Base-by-base conservation (phyloP, 208 protist species). In the Trypanosoma scelopori region DNA sequence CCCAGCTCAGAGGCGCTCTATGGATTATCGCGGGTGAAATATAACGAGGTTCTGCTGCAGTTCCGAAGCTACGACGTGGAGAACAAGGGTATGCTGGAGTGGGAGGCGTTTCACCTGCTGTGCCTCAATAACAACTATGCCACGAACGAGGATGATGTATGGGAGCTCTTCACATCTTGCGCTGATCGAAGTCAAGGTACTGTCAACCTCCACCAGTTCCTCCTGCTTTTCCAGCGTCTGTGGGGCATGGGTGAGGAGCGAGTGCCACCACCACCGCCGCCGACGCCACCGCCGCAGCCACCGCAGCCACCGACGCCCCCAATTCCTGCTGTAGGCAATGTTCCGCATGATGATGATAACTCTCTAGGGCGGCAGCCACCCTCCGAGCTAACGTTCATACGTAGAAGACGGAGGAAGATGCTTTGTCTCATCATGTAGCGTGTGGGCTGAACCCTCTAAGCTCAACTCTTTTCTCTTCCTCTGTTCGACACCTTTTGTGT, bases 1-100 rank as follows among this genome's bases (percentile, higher is more conserved):
- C 75, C 79, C 2, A 53, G 70, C 43, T 62, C 65, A n/a, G 22
- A 82, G 5, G 61, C 59, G 1, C 53, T 79, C 25, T 85, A 74
- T 57, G 75, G 80, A 2, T 18, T 85, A 12, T 58, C 69, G 46
- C 53, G 41, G 23, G 60, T 57, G 48, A 45, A 85, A 52, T 85
- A 82, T 76, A 78, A 78, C 45, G 45, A 59, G n/a, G 53, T 59
- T 32, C 48, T 85, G 1, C 25, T 85, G 20, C 75, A 82, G 56
- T 85, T 82, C 35, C 70, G 53, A 41, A 53, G 37, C 9, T 46
- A 58, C 30, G 79, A 82, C 48, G 20, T 50, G 11, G 20, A 71
- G 22, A 20, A 72, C 13, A 37, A 30, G n/a, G 70, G 75, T 22
- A 23, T 45, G 11, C 60, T 78, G 9, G 43, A 58, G 30, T 57